phyloP scores from a whole-genome alignment of 768 basidiomycete genomes.

The Tricholoma bakamatsutake region DNA sequence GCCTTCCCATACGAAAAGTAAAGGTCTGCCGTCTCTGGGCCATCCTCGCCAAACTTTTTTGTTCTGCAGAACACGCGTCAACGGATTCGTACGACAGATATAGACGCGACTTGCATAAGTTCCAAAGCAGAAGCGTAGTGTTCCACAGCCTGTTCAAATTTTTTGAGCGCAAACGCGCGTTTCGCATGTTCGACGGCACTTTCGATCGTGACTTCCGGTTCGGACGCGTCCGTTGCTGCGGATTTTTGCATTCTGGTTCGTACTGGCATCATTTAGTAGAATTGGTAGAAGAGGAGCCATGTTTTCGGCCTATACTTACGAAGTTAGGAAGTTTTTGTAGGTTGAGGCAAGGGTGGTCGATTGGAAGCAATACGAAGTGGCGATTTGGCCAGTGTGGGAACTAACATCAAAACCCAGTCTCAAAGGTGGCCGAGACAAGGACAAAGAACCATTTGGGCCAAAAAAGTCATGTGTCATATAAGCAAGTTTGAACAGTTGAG shows the following conservation, averaged over 20 bases:
- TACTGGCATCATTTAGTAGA: neutral
- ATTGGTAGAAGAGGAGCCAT: neutral
- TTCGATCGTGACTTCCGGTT: constrained; percentile 38
- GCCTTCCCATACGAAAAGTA: constrained; percentile 93
- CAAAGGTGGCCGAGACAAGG: constrained; percentile 2
- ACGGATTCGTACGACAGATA: constrained; percentile 1
- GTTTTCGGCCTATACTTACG: neutral
- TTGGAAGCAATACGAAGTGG: neutral
- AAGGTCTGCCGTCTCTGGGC: constrained; percentile 79
- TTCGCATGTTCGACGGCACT: constrained; percentile 70
- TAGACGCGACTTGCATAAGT: constrained; percentile 57
- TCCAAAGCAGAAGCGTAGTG: constrained; percentile 83
- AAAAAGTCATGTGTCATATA: neutral
- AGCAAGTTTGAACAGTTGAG: neutral
- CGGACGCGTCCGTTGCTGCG: constrained; percentile 11
- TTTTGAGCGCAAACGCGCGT: constrained; percentile 83
- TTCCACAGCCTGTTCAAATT: constrained; percentile 82
- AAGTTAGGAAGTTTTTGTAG: neutral
- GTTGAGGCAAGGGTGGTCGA: neutral
- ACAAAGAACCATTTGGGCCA: neutral
- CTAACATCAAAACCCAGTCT: neutral
- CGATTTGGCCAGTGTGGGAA: neutral
- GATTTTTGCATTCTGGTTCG: neutral
- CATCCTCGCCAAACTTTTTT: constrained; percentile 68
- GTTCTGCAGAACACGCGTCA: constrained; percentile 44